A percentile compares a stretch with the other conserved stretches of the same genome.
phyloP scores from a whole-genome alignment of 306 rosid species.

The Citrullus colocynthis region DNA sequence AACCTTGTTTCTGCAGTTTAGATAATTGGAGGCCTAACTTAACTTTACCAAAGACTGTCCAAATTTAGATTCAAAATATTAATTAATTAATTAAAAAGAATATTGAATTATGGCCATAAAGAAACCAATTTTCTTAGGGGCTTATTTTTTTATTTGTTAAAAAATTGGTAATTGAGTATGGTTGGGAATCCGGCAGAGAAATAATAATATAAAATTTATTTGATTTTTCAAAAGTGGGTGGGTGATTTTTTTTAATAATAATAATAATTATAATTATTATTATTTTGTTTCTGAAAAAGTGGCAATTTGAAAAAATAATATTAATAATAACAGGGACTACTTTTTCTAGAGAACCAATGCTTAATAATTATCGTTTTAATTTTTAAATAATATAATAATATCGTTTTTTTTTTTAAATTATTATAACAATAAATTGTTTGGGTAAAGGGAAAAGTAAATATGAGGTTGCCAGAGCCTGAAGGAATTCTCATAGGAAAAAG shows the following conservation, averaged over 20 bases:
- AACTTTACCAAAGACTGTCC: slow-evolving; percentile 53
- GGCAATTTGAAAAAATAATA: slow-evolving; percentile 8
- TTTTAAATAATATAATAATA: neutral
- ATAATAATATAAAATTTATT: slow-evolving; percentile 3
- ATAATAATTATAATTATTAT: neutral
- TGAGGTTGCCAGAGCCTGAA: slow-evolving; percentile 68
- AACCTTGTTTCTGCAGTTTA: slow-evolving; percentile 38
- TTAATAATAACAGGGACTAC: neutral
- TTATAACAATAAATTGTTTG: slow-evolving; percentile 23
- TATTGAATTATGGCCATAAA: slow-evolving; percentile 30
- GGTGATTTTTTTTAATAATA: neutral
- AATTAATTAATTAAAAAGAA: slow-evolving; percentile 12
- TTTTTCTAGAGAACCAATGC: slow-evolving; percentile 1
- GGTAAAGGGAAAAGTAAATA: slow-evolving; percentile 51
- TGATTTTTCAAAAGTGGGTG: slow-evolving; percentile 10
- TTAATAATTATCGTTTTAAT: neutral
- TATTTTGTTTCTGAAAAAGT: slow-evolving; percentile 6
- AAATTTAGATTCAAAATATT: slow-evolving; percentile 52
- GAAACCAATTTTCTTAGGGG: slow-evolving; percentile 20
- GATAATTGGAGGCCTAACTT: slow-evolving; percentile 69
- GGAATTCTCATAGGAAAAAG: slow-evolving; percentile 22
- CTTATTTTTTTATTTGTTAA: slow-evolving; percentile 22
- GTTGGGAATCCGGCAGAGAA: slow-evolving; percentile 10
- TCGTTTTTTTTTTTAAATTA: neutral
- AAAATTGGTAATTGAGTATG: slow-evolving; percentile 22